Base-by-base conservation (phyloP, 176 grass and related monocot genomes). In the Eleusine indica region DNA sequence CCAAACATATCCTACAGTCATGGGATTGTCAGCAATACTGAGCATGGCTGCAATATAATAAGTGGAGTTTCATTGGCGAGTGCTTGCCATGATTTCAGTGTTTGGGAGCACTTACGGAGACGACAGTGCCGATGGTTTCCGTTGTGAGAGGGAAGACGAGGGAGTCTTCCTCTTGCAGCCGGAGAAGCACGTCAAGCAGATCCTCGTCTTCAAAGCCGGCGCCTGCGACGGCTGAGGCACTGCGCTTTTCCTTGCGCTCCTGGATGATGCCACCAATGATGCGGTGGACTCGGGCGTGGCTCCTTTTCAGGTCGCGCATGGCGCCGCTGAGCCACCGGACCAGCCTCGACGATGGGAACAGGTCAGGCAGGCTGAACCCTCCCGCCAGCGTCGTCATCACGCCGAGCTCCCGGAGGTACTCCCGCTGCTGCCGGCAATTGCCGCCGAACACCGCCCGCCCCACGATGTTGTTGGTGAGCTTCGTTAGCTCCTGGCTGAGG, bases 271-370 rank as follows among this genome's bases (percentile, higher is more conserved):
- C 80, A 15, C 60, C 91, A 2, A 89, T 53, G 68, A 93, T 89
- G 17, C 42, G 18, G 58, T 46, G 48, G 49, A 87, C 73, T 41
- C 61, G 12, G 10, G 29, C 75, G 17, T 70, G 61, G 40, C 80
- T 76, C 67, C 63, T 57, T 32, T 65, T 63, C 41, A 71, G 39
- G 12, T 68, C 48, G 25, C 82, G 52, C 66, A 66, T 57, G 49
- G 37, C 6, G 49, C 48, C 2, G 73, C 82, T 84, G 63, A 77
- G 63, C 73, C 82, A 76, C 19, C 73, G 16, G 49, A 90, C 58
- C 65, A 80, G 49, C 21, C 39, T 83, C 12, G 86, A 81, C 40
- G 84, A 90, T 41, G 91, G 91, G 81, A 87, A 93, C 35, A 87
- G 82, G 80, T 90, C 87, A 19, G 58, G 73, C 51, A 87, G 47